Percentiles rank a stretch among this genome's conserved stretches.
These are phyloP conservation scores for Penicillium ucsense DNA, from an alignment of 495 filamentous ascomycete species.

Conservation along the genomic window DNA sequence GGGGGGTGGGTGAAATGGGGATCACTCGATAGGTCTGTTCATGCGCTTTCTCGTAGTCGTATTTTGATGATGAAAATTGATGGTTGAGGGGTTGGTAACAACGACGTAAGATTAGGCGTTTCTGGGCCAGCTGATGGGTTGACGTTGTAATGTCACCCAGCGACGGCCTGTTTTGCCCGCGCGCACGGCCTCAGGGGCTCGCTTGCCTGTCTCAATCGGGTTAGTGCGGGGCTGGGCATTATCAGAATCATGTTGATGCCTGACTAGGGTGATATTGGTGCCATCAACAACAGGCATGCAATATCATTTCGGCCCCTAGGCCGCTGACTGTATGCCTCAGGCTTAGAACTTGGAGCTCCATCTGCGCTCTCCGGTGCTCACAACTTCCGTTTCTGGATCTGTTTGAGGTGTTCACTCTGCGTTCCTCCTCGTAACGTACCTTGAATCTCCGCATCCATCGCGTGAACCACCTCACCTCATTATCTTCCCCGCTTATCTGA, in stretches of 20 bases:
- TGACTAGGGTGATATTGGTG: background rate
- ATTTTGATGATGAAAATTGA: constrained; percentile 46
- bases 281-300: background rate
- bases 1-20: constrained; percentile 30
- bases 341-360: too few species aligned
- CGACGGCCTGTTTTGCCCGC: constrained; percentile 35
- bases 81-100: constrained; percentile 44
- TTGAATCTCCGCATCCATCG: too few species aligned
- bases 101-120: constrained; percentile 40
- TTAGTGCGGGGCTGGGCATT: constrained; percentile 42
- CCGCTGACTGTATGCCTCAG: background rate
- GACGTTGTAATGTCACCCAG: constrained; percentile 49
- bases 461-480: background rate
- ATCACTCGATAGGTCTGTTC: constrained; percentile 35
- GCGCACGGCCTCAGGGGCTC: constrained; percentile 43
- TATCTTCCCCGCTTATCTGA: constrained; percentile 1
- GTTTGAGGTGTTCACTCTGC: background rate
- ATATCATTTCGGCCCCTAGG: background rate
- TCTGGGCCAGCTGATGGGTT: constrained; percentile 47
- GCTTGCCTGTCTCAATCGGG: constrained; percentile 32
- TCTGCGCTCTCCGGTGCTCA: background rate
- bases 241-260: constrained; percentile 29
- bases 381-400: background rate
- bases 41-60: constrained; percentile 46
- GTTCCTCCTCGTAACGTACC: background rate